Evolutionary conservation across 2,329 filamentous ascomycete genomes (phyloP), one percentile per base, ranked within the genome.

Genomic region (Diaporthe nobilis): DNA sequence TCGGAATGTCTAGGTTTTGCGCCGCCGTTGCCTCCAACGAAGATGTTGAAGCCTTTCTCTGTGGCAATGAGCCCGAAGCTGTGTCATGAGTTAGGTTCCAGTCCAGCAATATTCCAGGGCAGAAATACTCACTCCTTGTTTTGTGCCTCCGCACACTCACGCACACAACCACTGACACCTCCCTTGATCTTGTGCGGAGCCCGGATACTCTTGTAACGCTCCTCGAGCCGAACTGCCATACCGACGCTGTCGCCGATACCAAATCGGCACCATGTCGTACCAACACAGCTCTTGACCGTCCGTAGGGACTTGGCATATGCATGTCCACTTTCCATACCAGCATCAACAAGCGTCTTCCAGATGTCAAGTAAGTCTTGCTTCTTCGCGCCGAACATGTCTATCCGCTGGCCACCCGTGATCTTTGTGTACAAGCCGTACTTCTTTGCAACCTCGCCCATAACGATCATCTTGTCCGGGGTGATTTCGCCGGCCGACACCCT

Each of bases 11-110:
- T 88, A 6, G 95, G 95, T 79, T 94, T 96, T 22, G 95, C 95
- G 76, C 96, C 95, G 71, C 95, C 95, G 82, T 98, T 98, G 65
- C 95, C 95, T 47, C 90, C 95, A 1, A 98, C 94, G 80, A 95
- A 98, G 83, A 98, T 92, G 84, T 98, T 98, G 90, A 94, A 98
- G 42, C 95, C 95, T 80, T 97, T 98, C 77, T 98, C 95, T 0
- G 95, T 97, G 20, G 95, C 95, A 75, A 98, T 98, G 67, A 98
- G 91, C 31, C 95, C 95, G 79, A 98, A 98, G 81, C 92, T 94
- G 75, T 25, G 15, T 15, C 28, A 42, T 3, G 15, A 17, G 72
- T 81, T 76, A 81, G 78, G 22, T 9, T 20, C 10, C 12, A 22
- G 28, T 37, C 13, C 10, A 12, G 15, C 22, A 25, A 7, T 28